Percentiles rank a stretch among this genome's conserved stretches.
Evolutionary conservation across 2,329 filamentous ascomycete genomes (phyloP).

Genomic region (Thelonectria blattea): DNA sequence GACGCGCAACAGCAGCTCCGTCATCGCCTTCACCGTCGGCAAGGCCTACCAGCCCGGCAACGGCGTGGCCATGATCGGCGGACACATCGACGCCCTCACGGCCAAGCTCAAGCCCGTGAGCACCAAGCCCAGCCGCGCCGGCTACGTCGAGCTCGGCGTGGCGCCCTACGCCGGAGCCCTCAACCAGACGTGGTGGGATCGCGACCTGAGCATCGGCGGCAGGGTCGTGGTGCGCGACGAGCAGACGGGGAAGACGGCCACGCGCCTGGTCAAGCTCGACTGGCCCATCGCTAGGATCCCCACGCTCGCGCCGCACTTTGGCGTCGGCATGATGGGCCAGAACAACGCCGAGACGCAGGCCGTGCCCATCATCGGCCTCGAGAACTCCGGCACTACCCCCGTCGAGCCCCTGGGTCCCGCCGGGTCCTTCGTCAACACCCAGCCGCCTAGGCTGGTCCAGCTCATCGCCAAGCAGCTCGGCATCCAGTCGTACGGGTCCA

Average conservation of each 20-base stretch:
- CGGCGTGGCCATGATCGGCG: slow-evolving; percentile 85
- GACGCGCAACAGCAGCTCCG: slow-evolving; percentile 81
- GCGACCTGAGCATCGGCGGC: slow-evolving; percentile 89
- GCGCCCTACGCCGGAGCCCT: slow-evolving; percentile 90
- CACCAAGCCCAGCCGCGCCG: slow-evolving; percentile 80
- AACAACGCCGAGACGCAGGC: slow-evolving; percentile 91
- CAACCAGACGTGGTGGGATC: slow-evolving; percentile 95
- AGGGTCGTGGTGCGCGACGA: slow-evolving; percentile 82
- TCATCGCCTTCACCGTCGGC: slow-evolving; percentile 87
- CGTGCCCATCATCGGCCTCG: slow-evolving; percentile 90
- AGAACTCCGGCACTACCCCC: slow-evolving; percentile 61
- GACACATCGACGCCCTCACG: slow-evolving; percentile 91
- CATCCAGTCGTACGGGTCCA: slow-evolving; percentile 71
- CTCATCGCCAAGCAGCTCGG: slow-evolving; percentile 81
- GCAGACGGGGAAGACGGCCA: slow-evolving; percentile 74
- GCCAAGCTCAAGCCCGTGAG: slow-evolving; percentile 91
- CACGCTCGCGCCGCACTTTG: slow-evolving; percentile 93
- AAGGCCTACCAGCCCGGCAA: slow-evolving; percentile 82
- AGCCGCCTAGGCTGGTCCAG: slow-evolving; percentile 84
- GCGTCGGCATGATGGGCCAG: slow-evolving; percentile 69
- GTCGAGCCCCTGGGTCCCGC: slow-evolving; percentile 60
- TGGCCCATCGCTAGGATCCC: slow-evolving; percentile 95
- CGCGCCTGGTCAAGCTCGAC: slow-evolving; percentile 85
- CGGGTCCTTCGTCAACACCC: slow-evolving; percentile 79
- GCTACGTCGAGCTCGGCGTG: slow-evolving; percentile 88